Conservation (phyloP, 768 basidiomycete genomes). For the Rhodotorula babjevae region DNA sequence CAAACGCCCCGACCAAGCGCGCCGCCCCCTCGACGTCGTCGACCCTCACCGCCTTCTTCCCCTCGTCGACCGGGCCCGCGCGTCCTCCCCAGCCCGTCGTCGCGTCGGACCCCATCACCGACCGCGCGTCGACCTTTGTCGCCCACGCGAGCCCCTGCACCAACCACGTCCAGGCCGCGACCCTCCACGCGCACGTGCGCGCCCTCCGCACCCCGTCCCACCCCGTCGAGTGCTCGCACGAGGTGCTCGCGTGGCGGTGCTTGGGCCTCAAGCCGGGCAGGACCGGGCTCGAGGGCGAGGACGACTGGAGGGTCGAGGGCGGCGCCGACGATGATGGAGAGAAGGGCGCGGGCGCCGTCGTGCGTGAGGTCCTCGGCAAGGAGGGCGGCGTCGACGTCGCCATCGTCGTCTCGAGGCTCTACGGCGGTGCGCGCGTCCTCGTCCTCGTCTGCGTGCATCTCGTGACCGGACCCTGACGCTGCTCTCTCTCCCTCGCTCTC, state of each 20-base stretch:
- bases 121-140: constrained; percentile 68
- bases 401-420: constrained; percentile 76
- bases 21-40: not conserved
- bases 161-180: constrained; percentile 45
- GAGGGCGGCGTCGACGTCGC: constrained; percentile 70
- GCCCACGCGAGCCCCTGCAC: constrained; percentile 60
- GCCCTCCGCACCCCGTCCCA: not conserved
- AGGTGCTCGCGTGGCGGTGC: constrained; percentile 73
- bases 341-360: constrained; percentile 61
- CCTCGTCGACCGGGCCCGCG: constrained; percentile 7
- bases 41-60: constrained; percentile 1
- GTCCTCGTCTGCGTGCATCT: not conserved
- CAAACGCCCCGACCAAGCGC: constrained; percentile 17
- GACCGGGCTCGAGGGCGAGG: constrained; percentile 64
- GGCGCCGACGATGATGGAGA: constrained; percentile 74
- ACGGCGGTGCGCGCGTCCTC: constrained; percentile 27
- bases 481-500: not conserved
- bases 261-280: constrained; percentile 65
- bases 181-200: constrained; percentile 16
- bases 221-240: constrained; percentile 52
- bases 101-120: constrained; percentile 67
- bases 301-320: constrained; percentile 66
- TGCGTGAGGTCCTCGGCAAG: constrained; percentile 65
- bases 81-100: constrained; percentile 44
- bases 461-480: too few relatives aligned